Percentiles rank a stretch among this genome's conserved stretches.
These are phyloP conservation scores for Trifolium dubium DNA, from an alignment of 306 rosid genomes.

Conservation along the genomic window DNA sequence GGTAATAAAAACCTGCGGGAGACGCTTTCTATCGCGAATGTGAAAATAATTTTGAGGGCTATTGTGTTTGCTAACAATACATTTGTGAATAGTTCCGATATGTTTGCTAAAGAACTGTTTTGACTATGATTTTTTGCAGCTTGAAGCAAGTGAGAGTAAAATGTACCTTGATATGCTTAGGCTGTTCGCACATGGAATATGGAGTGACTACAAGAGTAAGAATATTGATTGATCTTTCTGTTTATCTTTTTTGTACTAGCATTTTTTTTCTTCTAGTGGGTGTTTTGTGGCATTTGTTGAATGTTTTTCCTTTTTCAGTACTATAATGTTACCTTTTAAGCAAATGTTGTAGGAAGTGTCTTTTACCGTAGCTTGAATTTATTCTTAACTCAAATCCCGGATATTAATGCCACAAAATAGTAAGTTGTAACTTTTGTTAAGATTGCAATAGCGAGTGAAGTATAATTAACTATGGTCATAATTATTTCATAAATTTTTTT, in stretches of 20 bases:
- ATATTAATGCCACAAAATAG: constrained; percentile 4
- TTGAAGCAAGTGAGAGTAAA: constrained; percentile 69
- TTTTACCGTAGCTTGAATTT: not conserved
- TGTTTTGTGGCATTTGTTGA: not conserved
- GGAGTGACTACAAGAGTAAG: constrained; percentile 95
- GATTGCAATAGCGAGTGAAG: not conserved
- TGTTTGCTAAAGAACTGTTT: constrained; percentile 4
- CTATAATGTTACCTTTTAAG: not conserved
- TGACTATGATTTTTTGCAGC: constrained; percentile 54
- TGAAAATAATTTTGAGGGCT: not conserved
- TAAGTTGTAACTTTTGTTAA: constrained; percentile 5
- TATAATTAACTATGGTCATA: not conserved
- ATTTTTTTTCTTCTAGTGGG: not conserved
- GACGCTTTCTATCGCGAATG: not conserved
- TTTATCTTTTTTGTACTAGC: not conserved
- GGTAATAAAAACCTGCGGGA: not conserved
- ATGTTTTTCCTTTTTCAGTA: not conserved
- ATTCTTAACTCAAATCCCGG: not conserved
- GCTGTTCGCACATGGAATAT: constrained; percentile 88
- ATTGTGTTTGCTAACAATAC: not conserved
- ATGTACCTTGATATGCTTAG: constrained; percentile 75
- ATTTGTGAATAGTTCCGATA: not conserved
- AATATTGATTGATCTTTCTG: constrained; percentile 3
- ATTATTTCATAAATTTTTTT: not conserved
- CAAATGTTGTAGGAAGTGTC: constrained; percentile 1